Base-by-base conservation (phyloP, 768 basidiomycete genomes). In the Ramaria sp. region DNA sequence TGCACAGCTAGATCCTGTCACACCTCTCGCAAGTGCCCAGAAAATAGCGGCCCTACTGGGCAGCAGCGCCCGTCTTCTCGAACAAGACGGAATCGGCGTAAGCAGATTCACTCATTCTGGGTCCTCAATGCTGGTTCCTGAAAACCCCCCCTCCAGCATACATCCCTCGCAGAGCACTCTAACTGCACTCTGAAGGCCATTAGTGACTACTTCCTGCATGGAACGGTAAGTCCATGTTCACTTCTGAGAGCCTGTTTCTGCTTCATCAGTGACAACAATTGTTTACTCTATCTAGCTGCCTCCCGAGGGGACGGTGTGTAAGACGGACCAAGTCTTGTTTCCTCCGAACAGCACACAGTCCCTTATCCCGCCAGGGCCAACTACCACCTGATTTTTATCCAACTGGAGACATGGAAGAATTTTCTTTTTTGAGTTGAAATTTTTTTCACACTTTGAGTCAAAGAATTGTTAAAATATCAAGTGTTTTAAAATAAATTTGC, bases 11-110 rank as follows among this genome's bases (percentile, higher is more conserved):
- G 42, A 54, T 37, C 65, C 65, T 0, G 61, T 66, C 13, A 67
- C 67, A 10, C 65, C 67, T 5, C 52, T 68, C 15, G 32, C 44
- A 7, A 65, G 59, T 48, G 67, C 63, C 8, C 28, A 58, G 45
- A 38, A 48, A 0, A 61, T 64, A 5, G 55, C 61, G 10, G 50
- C 58, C 37, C 49, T 61, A 18, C 60, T 66, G 8, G 60, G 59
- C 24, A 25, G 61, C 20, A 65, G 65, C 8, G 56, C 65, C 10
- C 52, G 61, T 13, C 55, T 68, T n/a, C 45, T 66, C 4, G 50
- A 66, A 18, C 65, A 65, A 49, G 61, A 65, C 42, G 58, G 63
- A 5, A 60, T 61, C 20, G 67, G 67, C 5, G 65, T 65, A 55
- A 41, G 64, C 16, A 15, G 13, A 37, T 7, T 7, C 38, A 22